Conservation (phyloP, 2,329 filamentous ascomycete species). For the Daldinia eschscholtzii region DNA sequence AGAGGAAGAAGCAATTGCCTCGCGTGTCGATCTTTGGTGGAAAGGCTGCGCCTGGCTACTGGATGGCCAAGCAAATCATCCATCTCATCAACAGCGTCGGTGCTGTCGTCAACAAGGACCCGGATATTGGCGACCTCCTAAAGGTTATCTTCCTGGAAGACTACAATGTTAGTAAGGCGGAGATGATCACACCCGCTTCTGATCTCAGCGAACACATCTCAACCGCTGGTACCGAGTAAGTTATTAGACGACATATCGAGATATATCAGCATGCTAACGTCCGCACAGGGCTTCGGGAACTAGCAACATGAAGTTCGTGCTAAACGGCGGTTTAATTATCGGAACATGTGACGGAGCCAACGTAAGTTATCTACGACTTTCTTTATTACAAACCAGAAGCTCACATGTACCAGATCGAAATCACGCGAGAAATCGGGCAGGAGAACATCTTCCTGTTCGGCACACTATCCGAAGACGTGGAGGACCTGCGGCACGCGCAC, state of each 20-base stretch:
- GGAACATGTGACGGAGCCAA: constrained; percentile 98
- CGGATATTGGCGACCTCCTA: constrained; percentile 90
- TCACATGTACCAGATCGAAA: constrained; percentile 76
- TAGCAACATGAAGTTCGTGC: constrained; percentile 99
- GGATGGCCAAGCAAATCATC: constrained; percentile 99
- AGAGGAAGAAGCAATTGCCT: constrained; percentile 86
- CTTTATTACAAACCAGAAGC: background rate
- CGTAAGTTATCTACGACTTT: constrained; percentile 65
- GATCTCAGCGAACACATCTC: constrained; percentile 99
- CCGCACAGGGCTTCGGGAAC: constrained; percentile 75
- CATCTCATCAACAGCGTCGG: constrained; percentile 95
- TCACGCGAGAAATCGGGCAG: constrained; percentile 95
- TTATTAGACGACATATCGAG: constrained; percentile 33
- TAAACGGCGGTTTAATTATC: constrained; percentile 97
- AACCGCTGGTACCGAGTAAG: constrained; percentile 90
- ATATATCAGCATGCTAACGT: constrained; percentile 35
- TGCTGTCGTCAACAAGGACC: constrained; percentile 89
- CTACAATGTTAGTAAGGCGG: constrained; percentile 99
- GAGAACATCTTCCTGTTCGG: constrained; percentile 99
- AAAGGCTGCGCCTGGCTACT: constrained; percentile 97
- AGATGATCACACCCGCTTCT: constrained; percentile 93
- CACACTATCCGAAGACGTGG: constrained; percentile 94
- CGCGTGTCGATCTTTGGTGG: constrained; percentile 97
- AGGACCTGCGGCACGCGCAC: constrained; percentile 92
- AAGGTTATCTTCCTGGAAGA: constrained; percentile 98